phyloP scores from a whole-genome alignment of 2,329 filamentous ascomycete species.

The Aspergillus sp. region DNA sequence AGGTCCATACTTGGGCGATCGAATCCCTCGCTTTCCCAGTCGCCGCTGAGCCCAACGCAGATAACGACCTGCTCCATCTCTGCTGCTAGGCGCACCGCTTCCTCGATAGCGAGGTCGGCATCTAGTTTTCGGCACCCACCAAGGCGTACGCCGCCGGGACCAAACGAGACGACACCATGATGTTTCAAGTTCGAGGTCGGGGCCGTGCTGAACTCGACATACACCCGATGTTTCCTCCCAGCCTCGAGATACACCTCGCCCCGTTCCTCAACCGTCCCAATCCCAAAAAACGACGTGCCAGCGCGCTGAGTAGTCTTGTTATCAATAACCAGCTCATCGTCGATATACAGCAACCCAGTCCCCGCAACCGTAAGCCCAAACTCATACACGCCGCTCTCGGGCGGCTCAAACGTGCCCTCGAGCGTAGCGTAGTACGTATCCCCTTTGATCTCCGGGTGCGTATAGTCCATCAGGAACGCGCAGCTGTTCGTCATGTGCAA shows the following conservation, averaged over 20 bases:
- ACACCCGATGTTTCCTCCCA: constrained; percentile 62
- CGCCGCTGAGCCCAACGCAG: constrained; percentile 75
- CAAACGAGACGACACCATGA: constrained; percentile 54
- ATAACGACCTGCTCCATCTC: constrained; percentile 77
- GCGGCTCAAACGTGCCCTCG: constrained; percentile 63
- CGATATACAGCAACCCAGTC: constrained; percentile 67
- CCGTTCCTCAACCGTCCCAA: constrained; percentile 67
- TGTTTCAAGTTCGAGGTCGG: constrained; percentile 62
- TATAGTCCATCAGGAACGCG: constrained; percentile 59
- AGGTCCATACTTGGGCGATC: constrained; percentile 63
- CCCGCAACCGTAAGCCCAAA: constrained; percentile 70
- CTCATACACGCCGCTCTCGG: constrained; percentile 65
- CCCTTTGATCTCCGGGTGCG: constrained; percentile 59
- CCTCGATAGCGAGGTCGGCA: constrained; percentile 60
- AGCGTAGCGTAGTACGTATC: constrained; percentile 64
- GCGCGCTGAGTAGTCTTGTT: constrained; percentile 67
- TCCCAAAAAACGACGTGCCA: constrained; percentile 68
- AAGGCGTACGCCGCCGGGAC: constrained; percentile 65
- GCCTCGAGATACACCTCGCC: constrained; percentile 62
- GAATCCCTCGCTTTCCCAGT: constrained; percentile 80
- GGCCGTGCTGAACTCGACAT: constrained; percentile 64
- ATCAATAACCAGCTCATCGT: constrained; percentile 66
- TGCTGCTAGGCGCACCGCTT: constrained; percentile 70
- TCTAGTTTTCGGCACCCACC: constrained; percentile 64
- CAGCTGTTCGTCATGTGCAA: constrained; percentile 50